Evolutionary conservation across 2,329 filamentous ascomycete species (phyloP), one percentile per base, ranked within the genome.

Genomic region (Triangularia verruculosa): DNA sequence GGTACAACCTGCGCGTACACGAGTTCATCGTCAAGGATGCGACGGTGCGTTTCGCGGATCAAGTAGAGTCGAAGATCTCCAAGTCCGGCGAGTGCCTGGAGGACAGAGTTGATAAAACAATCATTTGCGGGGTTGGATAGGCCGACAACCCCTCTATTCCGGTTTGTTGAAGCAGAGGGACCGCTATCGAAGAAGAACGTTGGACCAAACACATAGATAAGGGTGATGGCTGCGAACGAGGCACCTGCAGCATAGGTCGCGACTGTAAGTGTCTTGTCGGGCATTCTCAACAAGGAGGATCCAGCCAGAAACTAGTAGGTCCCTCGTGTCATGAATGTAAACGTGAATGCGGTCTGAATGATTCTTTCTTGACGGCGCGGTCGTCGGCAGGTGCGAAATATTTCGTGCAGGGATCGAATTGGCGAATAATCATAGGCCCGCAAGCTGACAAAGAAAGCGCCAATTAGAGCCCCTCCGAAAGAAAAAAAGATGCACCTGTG

Each of bases 181-280:
- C 79, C 78, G 61, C 84, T 85, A 78, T 99, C 94, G 75, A 98
- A 89, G 72, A 96, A 91, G 77, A 94, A 98, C 59, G 93, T 98
- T n/a, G 95, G 95, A 8, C 90, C 93, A 78, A 99, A 98, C 71
- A 98, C 94, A 78, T 98, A 99, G 75, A 98, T 91, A 63, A 98
- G 86, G 30, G 95, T 94, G 67, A 96, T 91, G 66, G 95, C 95
- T 62, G 95, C 95, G 67, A 99, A 89, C 61, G 93, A 97, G 65
- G 94, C 95, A 71, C 94, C 94, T 64, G 94, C 95, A 72, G 95
- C 95, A 78, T 99, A 99, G 53, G 92, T 92, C 71, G 92, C 92
- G 71, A 95, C 89, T 7, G 89, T 93, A 64, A 92, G 83, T 61
- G 88, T 88, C 80, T 90, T 93, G 74, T 95, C 91, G 72, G 90